Conservation (phyloP, 2,329 filamentous ascomycete genomes). For the Xylariales sp. region DNA sequence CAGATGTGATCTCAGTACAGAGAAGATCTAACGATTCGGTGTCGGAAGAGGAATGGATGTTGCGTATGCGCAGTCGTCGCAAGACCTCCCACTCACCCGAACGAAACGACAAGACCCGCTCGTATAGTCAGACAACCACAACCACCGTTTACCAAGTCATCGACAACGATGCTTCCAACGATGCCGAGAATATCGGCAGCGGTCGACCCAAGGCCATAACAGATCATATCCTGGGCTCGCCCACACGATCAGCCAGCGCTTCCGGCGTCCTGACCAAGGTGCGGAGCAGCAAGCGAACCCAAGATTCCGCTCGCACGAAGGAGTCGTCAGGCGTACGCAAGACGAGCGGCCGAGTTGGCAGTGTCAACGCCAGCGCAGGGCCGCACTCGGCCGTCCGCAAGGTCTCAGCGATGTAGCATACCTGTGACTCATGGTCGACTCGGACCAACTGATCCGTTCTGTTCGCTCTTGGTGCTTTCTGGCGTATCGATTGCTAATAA, state of each 20-base stretch:
- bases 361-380: conserved; percentile 59
- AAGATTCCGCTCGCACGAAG: conserved; percentile 63
- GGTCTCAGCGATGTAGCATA: conserved; percentile 61
- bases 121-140: conserved; percentile 80
- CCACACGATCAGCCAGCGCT: conserved; percentile 62
- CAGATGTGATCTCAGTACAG: conserved; percentile 70
- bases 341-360: conserved; percentile 73
- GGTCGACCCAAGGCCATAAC: conserved; percentile 66
- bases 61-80: conserved; percentile 77
- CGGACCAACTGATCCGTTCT: conserved; percentile 38
- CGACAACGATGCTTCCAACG: conserved; percentile 75
- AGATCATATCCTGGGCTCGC: conserved; percentile 62
- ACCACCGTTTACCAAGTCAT: conserved; percentile 74
- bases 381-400: conserved; percentile 63
- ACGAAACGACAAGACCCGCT: conserved; percentile 71
- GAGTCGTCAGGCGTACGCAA: conserved; percentile 69
- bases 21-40: conserved; percentile 73
- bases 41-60: conserved; percentile 84
- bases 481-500: conserved; percentile 44
- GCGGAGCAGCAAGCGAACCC: conserved; percentile 68
- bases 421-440: conserved; percentile 34
- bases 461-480: conserved; percentile 41
- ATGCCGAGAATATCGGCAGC: conserved; percentile 76
- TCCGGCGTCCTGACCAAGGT: conserved; percentile 72
- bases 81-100: conserved; percentile 73